Conservation (phyloP, 73 alveolate species). For the Paramecium octaurelia region DNA sequence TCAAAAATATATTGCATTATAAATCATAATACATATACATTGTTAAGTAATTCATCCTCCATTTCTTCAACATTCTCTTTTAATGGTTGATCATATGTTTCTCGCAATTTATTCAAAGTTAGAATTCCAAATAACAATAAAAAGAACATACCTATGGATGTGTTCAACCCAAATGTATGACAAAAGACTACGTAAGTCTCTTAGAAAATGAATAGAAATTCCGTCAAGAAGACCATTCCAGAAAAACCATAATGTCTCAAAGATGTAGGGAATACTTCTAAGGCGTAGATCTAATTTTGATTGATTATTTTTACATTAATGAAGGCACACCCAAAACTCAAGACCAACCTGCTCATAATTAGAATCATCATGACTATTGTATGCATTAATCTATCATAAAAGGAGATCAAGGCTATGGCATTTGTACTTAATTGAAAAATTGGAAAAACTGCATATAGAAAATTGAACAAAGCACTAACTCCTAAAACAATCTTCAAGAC, state of each 20-base stretch:
- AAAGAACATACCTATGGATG: neutral
- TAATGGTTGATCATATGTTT: constrained; percentile 29
- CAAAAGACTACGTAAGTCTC: constrained; percentile 10
- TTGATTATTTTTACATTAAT: neutral
- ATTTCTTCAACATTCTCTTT: constrained; percentile 43
- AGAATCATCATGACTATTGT: neutral
- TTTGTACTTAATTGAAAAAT: neutral
- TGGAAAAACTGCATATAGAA: neutral
- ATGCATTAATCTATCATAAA: constrained; percentile 19
- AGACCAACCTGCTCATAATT: neutral
- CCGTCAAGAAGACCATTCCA: constrained; percentile 19
- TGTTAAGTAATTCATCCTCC: constrained; percentile 25
- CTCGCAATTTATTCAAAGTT: neutral
- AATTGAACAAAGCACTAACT: neutral
- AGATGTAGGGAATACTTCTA: constrained; percentile 45
- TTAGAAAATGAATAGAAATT: constrained; percentile 11
- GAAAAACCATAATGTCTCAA: constrained; percentile 44
- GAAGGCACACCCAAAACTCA: constrained; percentile 35
- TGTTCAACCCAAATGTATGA: constrained; percentile 3
- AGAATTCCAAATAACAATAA: neutral
- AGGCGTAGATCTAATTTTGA: neutral
- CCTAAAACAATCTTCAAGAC: neutral
- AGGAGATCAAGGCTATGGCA: neutral
- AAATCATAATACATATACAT: constrained; percentile 36
- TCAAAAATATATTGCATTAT: neutral